These are phyloP conservation scores for Melastoma malabathricum DNA, from an alignment of 345 rosid species.

Conservation along the genomic window DNA sequence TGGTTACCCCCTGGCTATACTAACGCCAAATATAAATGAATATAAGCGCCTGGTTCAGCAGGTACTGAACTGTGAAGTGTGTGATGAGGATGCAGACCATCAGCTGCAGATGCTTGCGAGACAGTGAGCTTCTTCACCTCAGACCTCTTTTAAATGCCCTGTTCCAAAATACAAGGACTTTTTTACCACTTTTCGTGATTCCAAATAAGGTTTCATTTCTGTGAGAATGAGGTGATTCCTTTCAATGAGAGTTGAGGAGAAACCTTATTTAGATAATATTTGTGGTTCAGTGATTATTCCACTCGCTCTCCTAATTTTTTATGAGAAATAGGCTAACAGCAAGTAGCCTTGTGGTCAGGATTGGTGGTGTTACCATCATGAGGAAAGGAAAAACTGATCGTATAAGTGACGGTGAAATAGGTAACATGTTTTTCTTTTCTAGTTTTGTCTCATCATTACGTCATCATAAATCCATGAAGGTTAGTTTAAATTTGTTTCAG, in stretches of 20 bases:
- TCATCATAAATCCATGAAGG: not conserved
- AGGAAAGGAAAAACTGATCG: constrained; percentile 82
- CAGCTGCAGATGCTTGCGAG: constrained; percentile 58
- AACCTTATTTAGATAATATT: too few species aligned
- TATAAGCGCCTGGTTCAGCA: constrained; percentile 79
- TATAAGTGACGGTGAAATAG: constrained; percentile 60
- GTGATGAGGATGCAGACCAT: constrained; percentile 39
- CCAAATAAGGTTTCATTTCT: too few species aligned
- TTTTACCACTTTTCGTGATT: too few species aligned
- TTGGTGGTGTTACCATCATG: constrained; percentile 77
- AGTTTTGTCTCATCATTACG: not conserved
- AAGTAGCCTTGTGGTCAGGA: constrained; percentile 24
- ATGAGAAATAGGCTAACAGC: too few species aligned
- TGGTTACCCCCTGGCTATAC: constrained; percentile 61
- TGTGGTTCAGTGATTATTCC: too few species aligned
- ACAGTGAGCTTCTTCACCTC: constrained; percentile 22
- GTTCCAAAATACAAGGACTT: too few species aligned
- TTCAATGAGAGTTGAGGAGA: too few species aligned
- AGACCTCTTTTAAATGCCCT: not conserved
- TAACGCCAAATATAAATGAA: constrained; percentile 87
- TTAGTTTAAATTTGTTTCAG: too few species aligned
- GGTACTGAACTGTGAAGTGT: constrained; percentile 55
- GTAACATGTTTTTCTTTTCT: constrained; percentile 20
- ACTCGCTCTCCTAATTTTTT: too few species aligned
- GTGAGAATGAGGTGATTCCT: too few species aligned